These are phyloP conservation scores for Agaricus blazei DNA, from an alignment of 768 basidiomycete genomes.

Conservation along the genomic window DNA sequence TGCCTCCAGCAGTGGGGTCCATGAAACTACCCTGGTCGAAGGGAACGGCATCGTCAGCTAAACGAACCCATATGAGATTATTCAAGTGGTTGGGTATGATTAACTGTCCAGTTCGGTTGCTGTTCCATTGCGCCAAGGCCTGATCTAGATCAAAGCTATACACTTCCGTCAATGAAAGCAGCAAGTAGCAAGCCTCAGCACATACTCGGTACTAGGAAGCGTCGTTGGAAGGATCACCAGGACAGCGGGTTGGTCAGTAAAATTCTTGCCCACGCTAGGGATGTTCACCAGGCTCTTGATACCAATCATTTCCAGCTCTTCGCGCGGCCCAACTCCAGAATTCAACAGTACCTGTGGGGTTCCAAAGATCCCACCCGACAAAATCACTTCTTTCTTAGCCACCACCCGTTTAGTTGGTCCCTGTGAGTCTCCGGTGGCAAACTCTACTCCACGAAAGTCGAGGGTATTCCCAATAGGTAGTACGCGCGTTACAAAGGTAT, in stretches of 20 bases:
- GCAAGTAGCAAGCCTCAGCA: too few relatives aligned
- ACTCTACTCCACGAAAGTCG: constrained; percentile 12
- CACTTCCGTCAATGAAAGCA: neutral
- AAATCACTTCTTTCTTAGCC: constrained; percentile 25
- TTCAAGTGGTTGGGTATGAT: constrained; percentile 1
- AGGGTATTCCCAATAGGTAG: constrained; percentile 5
- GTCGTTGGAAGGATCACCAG: constrained; percentile 1
- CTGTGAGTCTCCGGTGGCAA: constrained; percentile 1
- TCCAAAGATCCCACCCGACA: constrained; percentile 26
- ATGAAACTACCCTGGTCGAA: constrained; percentile 2
- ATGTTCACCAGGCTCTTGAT: constrained; percentile 14
- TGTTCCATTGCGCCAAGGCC: constrained; percentile 11
- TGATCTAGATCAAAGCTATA: neutral
- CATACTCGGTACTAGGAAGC: constrained; percentile 6
- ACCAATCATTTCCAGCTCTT: constrained; percentile 11
- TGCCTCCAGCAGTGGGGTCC: constrained; percentile 11
- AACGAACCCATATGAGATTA: constrained; percentile 10
- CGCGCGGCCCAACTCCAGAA: constrained; percentile 20
- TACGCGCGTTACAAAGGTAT: constrained; percentile 12
- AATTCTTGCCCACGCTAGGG: constrained; percentile 18
- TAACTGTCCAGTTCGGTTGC: constrained; percentile 11
- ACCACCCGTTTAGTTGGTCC: constrained; percentile 9
- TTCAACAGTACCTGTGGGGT: constrained; percentile 20
- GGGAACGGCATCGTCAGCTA: constrained; percentile 7
- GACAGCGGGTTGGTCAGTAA: constrained; percentile 15